Percentiles rank a stretch among this genome's conserved stretches.
phyloP scores from a whole-genome alignment of 371 early-diverging fungal genomes.

The Catenaria anguillulae region DNA sequence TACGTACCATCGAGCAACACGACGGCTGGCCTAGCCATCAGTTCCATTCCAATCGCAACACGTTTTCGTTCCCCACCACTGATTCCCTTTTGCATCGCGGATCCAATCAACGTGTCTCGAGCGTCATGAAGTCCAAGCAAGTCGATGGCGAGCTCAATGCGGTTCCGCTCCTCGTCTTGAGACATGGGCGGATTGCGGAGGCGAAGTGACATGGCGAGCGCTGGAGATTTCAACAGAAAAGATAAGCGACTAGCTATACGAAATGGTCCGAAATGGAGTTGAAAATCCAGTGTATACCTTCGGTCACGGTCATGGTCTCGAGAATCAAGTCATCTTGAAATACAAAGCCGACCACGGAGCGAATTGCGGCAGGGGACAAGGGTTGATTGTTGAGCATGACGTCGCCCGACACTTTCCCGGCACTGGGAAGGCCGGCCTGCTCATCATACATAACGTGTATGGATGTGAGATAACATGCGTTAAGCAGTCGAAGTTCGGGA shows the following conservation, averaged over 20 bases:
- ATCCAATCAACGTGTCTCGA: slow-evolving; percentile 63
- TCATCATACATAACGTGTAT: too few species aligned
- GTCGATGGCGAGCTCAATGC: slow-evolving; percentile 58
- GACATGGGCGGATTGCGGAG: slow-evolving; percentile 17
- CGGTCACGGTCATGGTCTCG: slow-evolving; percentile 64
- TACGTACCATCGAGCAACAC: slow-evolving; percentile 74
- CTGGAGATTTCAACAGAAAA: slow-evolving; percentile 8
- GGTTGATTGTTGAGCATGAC: slow-evolving; percentile 47
- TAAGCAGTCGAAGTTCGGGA: background rate
- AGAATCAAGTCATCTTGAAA: slow-evolving; percentile 77
- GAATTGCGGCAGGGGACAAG: slow-evolving; percentile 25
- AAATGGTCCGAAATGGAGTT: too few species aligned
- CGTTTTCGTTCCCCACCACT: slow-evolving; percentile 78
- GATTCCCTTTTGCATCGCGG: slow-evolving; percentile 53
- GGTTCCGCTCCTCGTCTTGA: slow-evolving; percentile 33
- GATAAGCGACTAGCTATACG: slow-evolving; percentile 17
- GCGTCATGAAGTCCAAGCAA: slow-evolving; percentile 61
- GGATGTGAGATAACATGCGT: background rate
- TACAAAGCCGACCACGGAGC: slow-evolving; percentile 56
- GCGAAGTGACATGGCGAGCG: slow-evolving; percentile 17
- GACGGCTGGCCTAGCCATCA: slow-evolving; percentile 71
- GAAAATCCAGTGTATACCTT: slow-evolving; percentile 62
- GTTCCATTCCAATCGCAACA: slow-evolving; percentile 70
- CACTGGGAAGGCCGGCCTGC: slow-evolving; percentile 40
- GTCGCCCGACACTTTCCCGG: slow-evolving; percentile 40